Conservation (phyloP, 2,329 filamentous ascomycete species). For the Plenodomus biglobosus region DNA sequence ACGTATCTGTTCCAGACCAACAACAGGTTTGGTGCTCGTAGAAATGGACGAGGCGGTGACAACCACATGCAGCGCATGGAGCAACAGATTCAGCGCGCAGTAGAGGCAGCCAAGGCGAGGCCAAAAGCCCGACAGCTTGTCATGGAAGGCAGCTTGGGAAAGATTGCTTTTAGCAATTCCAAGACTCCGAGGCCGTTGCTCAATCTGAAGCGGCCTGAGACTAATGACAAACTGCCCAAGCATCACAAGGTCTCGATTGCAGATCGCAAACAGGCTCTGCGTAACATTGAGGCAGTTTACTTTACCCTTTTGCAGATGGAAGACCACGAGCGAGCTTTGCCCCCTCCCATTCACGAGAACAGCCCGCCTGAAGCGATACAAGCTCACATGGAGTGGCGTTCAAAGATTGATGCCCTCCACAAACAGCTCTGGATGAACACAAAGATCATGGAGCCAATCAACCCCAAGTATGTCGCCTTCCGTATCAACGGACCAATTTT, state of each 20-base stretch:
- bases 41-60: conserved; percentile 80
- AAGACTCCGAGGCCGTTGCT: conserved; percentile 94
- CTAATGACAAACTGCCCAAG: conserved; percentile 52
- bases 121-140: conserved; percentile 97
- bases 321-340: conserved; percentile 83
- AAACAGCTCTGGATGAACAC: conserved; percentile 79
- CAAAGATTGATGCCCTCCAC: conserved; percentile 70
- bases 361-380: conserved; percentile 70
- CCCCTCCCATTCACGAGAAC: conserved; percentile 64
- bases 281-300: conserved; percentile 88
- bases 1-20: conserved; percentile 97
- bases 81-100: conserved; percentile 94
- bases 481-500: background rate
- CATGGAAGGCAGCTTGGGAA: conserved; percentile 92
- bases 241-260: conserved; percentile 56
- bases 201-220: conserved; percentile 89
- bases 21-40: conserved; percentile 73
- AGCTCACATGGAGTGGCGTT: conserved; percentile 77
- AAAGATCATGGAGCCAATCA: conserved; percentile 92
- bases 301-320: conserved; percentile 88
- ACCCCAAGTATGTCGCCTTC: conserved; percentile 47
- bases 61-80: conserved; percentile 99
- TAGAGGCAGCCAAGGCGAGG: conserved; percentile 95
- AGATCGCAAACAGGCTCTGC: conserved; percentile 79
- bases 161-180: conserved; percentile 98